phyloP scores from a whole-genome alignment of 352 stramenopile genomes.

The Globisporangium cederbergense region DNA sequence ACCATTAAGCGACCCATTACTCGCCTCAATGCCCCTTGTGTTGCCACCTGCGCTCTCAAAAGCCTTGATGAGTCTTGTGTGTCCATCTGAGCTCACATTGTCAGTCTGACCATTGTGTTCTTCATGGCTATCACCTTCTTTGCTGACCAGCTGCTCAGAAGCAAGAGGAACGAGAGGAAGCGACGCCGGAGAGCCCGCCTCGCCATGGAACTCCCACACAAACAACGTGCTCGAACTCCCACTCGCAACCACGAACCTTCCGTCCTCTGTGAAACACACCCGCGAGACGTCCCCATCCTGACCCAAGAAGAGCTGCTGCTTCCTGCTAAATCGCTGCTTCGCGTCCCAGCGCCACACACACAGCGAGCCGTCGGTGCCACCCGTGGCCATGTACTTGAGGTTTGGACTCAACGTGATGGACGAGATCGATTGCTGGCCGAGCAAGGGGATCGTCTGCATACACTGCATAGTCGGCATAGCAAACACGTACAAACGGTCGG shows the following conservation, averaged over 20 bases:
- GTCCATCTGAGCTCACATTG: too few relatives aligned
- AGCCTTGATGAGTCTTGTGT: background rate
- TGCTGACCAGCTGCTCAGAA: background rate
- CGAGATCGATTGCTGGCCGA: slow-evolving; percentile 50
- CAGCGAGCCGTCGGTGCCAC: slow-evolving; percentile 49
- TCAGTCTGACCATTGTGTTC: background rate
- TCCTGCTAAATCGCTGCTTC: slow-evolving; percentile 41
- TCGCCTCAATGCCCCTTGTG: too few relatives aligned
- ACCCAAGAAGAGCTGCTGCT: slow-evolving; percentile 58
- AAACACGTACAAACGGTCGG: slow-evolving; percentile 56
- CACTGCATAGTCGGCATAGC: slow-evolving; percentile 28
- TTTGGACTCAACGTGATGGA: slow-evolving; percentile 49
- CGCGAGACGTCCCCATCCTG: slow-evolving; percentile 33
- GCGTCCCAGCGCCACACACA: slow-evolving; percentile 60
- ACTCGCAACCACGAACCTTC: slow-evolving; percentile 35
- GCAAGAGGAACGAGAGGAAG: background rate
- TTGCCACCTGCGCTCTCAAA: too few relatives aligned
- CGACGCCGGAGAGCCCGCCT: slow-evolving; percentile 8
- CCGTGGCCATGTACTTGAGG: slow-evolving; percentile 63
- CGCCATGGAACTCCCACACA: slow-evolving; percentile 59
- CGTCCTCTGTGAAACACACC: slow-evolving; percentile 41
- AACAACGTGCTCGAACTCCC: slow-evolving; percentile 45
- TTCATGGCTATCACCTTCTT: background rate
- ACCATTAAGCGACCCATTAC: too few relatives aligned
- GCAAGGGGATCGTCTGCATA: slow-evolving; percentile 51